Evolutionary conservation across 2,329 filamentous ascomycete species (phyloP), one percentile per base, ranked within the genome.

Genomic region (Hypoxylon sp.): DNA sequence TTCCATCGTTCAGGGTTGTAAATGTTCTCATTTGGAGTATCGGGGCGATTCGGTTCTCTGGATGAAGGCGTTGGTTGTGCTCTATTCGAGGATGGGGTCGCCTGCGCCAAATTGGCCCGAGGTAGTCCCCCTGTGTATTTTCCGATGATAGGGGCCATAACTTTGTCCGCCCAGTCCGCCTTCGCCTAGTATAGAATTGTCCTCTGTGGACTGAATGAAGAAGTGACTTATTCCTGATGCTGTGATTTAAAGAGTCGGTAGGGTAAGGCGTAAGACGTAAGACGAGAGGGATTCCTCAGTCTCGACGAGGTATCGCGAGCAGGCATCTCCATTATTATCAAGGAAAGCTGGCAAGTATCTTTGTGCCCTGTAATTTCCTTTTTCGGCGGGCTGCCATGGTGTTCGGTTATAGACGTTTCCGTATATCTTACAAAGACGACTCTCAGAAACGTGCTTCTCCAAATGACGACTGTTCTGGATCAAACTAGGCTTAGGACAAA

Each of bases 1-100:
- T 37, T 37, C 74, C 74, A 75, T 33, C 25, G 48, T 13, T 3
- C 66, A 11, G 70, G 68, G 27, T 74, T 50, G 20, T 69, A 73
- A 6, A 69, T 8, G n/a, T 57, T 49, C 6, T 30, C 57, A 31
- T 50, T 20, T n/a, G 68, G 65, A n/a, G 2, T 22, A 13, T 35
- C 31, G 8, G 66, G 70, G 22, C 49, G 57, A 44, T 72, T 66
- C 8, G 58, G 46, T 10, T 3, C 25, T 8, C 44, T 61, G 8
- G 53, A 55, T 6, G 46, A 46, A 33, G 53, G 17, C 3, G 17
- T 25, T 17, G 37, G 25, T 8, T 37, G 17, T 7, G n/a, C n/a
- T 13, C 8, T 10, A 30, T 50, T 30, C 5, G 30, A 30, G 4
- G 27, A 2, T 22, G 50, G 31, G n/a, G 50, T 22, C 50, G 31